phyloP scores from a whole-genome alignment of 495 filamentous ascomycete species.

The Staphylotrichum longicolle region DNA sequence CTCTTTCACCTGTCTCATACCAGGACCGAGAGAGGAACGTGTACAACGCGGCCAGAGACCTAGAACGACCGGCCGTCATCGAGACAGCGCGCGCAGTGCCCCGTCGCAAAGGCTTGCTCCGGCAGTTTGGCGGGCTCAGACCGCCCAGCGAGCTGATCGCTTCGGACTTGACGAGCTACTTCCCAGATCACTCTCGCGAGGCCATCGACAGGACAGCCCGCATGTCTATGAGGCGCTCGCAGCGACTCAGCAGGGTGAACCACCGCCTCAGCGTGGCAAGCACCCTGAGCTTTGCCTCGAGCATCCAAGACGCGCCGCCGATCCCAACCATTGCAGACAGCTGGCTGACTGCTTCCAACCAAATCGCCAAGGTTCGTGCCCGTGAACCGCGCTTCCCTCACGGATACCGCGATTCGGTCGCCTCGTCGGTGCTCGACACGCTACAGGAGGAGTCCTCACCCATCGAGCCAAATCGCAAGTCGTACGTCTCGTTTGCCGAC shows the following conservation, averaged over 20 bases:
- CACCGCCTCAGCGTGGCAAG: slow-evolving; percentile 91
- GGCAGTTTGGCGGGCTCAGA: slow-evolving; percentile 80
- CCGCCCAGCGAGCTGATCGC: slow-evolving; percentile 97
- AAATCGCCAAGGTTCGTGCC: slow-evolving; percentile 49
- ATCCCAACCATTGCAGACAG: slow-evolving; percentile 95
- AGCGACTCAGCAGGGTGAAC: slow-evolving; percentile 83
- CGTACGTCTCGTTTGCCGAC: slow-evolving; percentile 88
- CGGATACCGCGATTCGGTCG: slow-evolving; percentile 78
- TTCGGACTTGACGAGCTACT: slow-evolving; percentile 91
- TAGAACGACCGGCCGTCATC: slow-evolving; percentile 57
- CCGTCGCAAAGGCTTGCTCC: slow-evolving; percentile 59
- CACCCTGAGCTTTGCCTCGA: slow-evolving; percentile 89
- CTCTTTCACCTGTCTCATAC: slow-evolving; percentile 72
- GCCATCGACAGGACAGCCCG: slow-evolving; percentile 92
- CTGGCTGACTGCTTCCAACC: slow-evolving; percentile 69
- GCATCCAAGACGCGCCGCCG: slow-evolving; percentile 81
- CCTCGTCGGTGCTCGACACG: slow-evolving; percentile 79
- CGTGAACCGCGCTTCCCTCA: slow-evolving; percentile 41
- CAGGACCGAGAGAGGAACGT: slow-evolving; percentile 64
- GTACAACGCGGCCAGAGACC: slow-evolving; percentile 55
- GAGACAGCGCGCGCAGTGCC: slow-evolving; percentile 46
- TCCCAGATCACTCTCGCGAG: slow-evolving; percentile 89
- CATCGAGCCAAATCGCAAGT: slow-evolving; percentile 85
- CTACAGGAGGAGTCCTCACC: slow-evolving; percentile 85
- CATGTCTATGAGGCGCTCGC: slow-evolving; percentile 84